Percentiles rank a stretch among this genome's conserved stretches.
These are phyloP conservation scores for Teratosphaeria epicoccoides DNA, from an alignment of 2,329 filamentous ascomycete genomes.

Conservation along the genomic window DNA sequence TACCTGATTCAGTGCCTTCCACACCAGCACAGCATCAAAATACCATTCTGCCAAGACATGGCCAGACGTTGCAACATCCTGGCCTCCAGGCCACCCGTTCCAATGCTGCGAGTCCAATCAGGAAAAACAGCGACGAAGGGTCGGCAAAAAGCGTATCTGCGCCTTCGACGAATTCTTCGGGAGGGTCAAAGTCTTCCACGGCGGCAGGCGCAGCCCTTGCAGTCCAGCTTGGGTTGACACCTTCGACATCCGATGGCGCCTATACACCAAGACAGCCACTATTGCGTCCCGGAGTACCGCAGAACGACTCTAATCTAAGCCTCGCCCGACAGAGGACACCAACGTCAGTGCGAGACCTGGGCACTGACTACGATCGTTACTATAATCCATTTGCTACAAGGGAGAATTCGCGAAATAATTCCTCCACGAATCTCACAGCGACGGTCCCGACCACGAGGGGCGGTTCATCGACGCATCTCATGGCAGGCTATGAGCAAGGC, in stretches of 20 bases:
- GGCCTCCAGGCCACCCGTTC: slow-evolving; percentile 8
- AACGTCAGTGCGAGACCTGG: slow-evolving; percentile 26
- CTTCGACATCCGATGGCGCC: not conserved
- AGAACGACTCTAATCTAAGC: slow-evolving; percentile 19
- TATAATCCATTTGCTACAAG: slow-evolving; percentile 28
- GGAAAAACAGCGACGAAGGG: slow-evolving; percentile 13
- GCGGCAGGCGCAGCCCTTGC: slow-evolving; percentile 5
- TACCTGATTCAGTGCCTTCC: not conserved
- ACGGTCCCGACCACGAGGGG: slow-evolving; percentile 11
- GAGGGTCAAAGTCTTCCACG: slow-evolving; percentile 3
- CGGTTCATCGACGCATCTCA: slow-evolving; percentile 16
- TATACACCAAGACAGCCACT: slow-evolving; percentile 2
- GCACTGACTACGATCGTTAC: slow-evolving; percentile 29
- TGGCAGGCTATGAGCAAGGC: slow-evolving; percentile 2
- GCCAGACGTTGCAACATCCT: slow-evolving; percentile 8
- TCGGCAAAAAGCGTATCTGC: slow-evolving; percentile 7
- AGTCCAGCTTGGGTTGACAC: slow-evolving; percentile 1
- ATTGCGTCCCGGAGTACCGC: slow-evolving; percentile 12
- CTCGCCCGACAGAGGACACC: slow-evolving; percentile 20
- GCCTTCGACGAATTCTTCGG: slow-evolving; percentile 2
- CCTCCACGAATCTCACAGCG: slow-evolving; percentile 7
- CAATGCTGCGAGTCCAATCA: not conserved
- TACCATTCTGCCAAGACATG: not conserved
- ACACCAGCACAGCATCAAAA: not conserved
- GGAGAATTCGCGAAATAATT: slow-evolving; percentile 24